Base-by-base conservation (phyloP, 2,329 filamentous ascomycete species). In the Aspergillus floridensis region DNA sequence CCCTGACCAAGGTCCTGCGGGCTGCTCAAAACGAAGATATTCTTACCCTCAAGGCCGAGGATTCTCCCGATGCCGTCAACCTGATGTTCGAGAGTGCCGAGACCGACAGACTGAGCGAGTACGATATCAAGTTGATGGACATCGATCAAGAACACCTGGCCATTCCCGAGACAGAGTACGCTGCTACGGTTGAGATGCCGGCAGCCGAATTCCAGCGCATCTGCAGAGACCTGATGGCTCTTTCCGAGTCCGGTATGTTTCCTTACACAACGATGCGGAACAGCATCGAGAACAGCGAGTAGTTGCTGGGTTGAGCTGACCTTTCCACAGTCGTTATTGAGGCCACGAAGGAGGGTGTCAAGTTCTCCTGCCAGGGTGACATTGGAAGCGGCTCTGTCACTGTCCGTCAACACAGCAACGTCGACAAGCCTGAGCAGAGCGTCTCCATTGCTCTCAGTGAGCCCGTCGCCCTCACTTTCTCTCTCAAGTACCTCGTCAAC, bases 121-220 rank as follows among this genome's bases (percentile, higher is more conserved):
- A 99, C 78, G 95, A 99, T 79, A 90, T 99, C 80, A 99, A 99
- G 85, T 88, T 99, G 76, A 99, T 99, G 95, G 95, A 99, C 77
- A 99, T 99, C 77, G 95, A 99, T 80, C 96, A 99, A 82, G 95
- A 99, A 84, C 95, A 99, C 78, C 82, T 99, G 79, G 95, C 95
- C 64, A 99, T 99, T 70, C 95, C 95, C 16, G 93, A 99, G 71
- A 99, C 96, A n/a, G 95, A 99, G 73, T 99, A 99, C 74, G 90
- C 92, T 44, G 90, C 95, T 51, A 95, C 90, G 19, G 91, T 99
- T 65, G 82, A 85, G 57, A 92, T 99, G 91, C 93, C 95, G 14
- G 87, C 90, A 35, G 76, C 82, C 51, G 95, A 99, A 80, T 98
- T 99, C 80, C 89, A 91, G 80, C 89, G 93, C 70, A 99, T 99